Evolutionary conservation across 257 asterid genomes (phyloP).

Genomic region (Anisodus acutangulus): DNA sequence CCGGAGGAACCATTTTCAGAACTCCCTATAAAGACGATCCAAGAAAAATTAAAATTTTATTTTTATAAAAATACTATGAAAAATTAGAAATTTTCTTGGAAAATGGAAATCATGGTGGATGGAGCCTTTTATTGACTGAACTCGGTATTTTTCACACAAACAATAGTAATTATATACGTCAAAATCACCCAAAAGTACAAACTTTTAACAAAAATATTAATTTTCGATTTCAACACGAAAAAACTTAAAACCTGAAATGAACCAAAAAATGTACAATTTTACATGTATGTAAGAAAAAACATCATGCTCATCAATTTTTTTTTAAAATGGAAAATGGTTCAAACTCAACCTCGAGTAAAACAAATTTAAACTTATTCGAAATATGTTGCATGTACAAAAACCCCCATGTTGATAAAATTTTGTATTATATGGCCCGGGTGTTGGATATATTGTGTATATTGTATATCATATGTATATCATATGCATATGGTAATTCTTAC

Average conservation of each 20-base stretch:
- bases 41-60: not conserved
- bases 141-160: not conserved
- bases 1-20: constrained; percentile 61
- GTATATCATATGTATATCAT: no score
- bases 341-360: no score
- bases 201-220: no score
- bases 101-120: not conserved
- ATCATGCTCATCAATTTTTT: no score
- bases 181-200: not conserved
- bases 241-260: no score
- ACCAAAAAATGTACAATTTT: no score
- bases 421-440: no score
- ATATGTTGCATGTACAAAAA: not conserved
- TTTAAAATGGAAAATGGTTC: no score
- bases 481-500: constrained; percentile 22
- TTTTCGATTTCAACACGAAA: no score
- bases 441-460: not conserved
- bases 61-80: not conserved
- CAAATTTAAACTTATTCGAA: no score
- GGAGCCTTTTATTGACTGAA: not conserved
- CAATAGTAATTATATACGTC: not conserved
- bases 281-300: not conserved
- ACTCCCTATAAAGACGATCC: constrained; percentile 53
- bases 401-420: no score
- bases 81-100: not conserved